Evolutionary conservation across 1,139 yeast species (phyloP).

Genomic region (Hyphopichia burtonii): DNA sequence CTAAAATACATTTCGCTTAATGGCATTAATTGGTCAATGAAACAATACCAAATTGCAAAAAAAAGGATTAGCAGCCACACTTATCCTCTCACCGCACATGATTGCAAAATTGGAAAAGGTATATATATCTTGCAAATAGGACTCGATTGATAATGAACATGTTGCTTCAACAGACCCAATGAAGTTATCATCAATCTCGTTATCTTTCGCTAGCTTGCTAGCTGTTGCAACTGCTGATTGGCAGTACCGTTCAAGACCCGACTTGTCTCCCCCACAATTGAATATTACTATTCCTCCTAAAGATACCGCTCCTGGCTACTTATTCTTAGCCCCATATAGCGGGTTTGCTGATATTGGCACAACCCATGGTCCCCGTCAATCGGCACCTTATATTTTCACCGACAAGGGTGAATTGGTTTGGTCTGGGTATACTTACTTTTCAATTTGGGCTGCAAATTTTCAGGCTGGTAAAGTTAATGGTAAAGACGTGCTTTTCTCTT

Average conservation of each 20-base stretch:
- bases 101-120: no score
- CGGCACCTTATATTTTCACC: constrained; percentile 32
- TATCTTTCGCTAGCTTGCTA: neutral
- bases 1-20: no score
- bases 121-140: no score
- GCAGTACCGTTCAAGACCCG: constrained; percentile 33
- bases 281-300: constrained; percentile 27
- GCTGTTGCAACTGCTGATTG: constrained; percentile 21
- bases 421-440: constrained; percentile 30
- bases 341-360: constrained; percentile 20
- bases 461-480: constrained; percentile 27
- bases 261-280: constrained; percentile 30
- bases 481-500: constrained; percentile 24
- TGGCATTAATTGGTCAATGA: no score
- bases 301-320: constrained; percentile 23
- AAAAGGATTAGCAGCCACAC: no score
- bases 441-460: constrained; percentile 33
- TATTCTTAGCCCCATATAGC: constrained; percentile 32
- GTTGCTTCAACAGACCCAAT: neutral
- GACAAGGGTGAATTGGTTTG: constrained; percentile 33
- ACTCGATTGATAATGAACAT: no score
- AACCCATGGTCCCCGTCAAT: constrained; percentile 22
- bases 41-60: no score
- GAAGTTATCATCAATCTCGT: neutral
- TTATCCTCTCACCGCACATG: no score